Evolutionary conservation across 805 yeast species (phyloP), one percentile per base, ranked within the genome.

Genomic region (Wickerhamomyces bovis): DNA sequence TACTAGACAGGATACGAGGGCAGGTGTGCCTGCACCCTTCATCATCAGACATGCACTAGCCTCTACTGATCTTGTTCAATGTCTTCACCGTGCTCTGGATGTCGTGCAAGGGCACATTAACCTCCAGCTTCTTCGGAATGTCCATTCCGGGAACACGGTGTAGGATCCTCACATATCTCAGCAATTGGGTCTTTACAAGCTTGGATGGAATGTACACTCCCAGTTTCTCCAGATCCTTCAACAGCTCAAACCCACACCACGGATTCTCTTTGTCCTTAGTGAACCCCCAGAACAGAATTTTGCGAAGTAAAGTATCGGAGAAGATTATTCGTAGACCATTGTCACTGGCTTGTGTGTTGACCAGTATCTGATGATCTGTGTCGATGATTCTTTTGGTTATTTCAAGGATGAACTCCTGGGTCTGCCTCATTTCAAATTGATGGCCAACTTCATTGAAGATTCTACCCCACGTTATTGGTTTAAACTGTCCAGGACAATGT

Each of bases 191-290:
- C 44, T 52, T 49, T 11, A 56, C 26, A 9, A 48, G 15, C 23
- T 48, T 44, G 20, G 46, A 35, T 2, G 53, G 52, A 2, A 58
- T 43, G 26, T 51, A 49, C 2, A 61, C 48, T 2, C 61, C 61
- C 3, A 45, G 22, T 2, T 33, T 43, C 28, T 55, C 52, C 18
- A 61, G 16, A 20, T 46, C 41, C 39, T 53, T 50, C 3, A 61
- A 25, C 15, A 56, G 25, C 19, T 51, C 50, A 11, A 56, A 48
- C 4, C 58, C 58, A 38, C 38, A n/a, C 64, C 63, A 61, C 7
- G 56, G 62, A 23, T 53, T 46, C 3, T 49, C 51, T 15, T 16
- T 46, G 8, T 44, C 38, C 39, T 45, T 53, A 2, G 47, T 39
- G 33, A 60, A 59, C 6, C 62, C 57, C 46, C 48, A 41, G 19